Conservation (phyloP, 495 filamentous ascomycete species). For the Echria macrotheca region DNA sequence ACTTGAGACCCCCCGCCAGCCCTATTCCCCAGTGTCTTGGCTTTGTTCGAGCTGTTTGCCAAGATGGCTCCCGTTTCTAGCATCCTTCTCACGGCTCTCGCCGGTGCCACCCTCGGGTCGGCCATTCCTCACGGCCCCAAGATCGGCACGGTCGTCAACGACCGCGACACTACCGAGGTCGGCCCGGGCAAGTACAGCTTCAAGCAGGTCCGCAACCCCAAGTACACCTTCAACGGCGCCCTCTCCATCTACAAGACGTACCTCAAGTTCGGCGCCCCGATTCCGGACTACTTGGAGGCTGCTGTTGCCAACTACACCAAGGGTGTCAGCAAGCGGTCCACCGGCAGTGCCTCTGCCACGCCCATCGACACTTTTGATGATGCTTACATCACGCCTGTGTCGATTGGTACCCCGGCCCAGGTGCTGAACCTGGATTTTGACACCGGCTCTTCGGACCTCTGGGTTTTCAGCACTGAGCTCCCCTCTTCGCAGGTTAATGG, state of each 20-base stretch:
- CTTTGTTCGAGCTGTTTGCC: no score
- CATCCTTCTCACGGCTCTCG: no score
- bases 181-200: no score
- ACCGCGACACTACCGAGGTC: no score
- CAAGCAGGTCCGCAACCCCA: neutral
- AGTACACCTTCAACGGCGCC: neutral
- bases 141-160: no score
- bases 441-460: slow-evolving; percentile 74
- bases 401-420: slow-evolving; percentile 52
- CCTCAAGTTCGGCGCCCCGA: slow-evolving; percentile 2
- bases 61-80: no score
- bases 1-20: no score
- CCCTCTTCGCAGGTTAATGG: slow-evolving; percentile 27
- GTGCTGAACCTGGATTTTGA: slow-evolving; percentile 66
- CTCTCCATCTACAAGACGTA: neutral
- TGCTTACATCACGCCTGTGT: slow-evolving; percentile 64
- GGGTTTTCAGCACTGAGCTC: slow-evolving; percentile 36
- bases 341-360: slow-evolving; percentile 41
- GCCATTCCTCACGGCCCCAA: no score
- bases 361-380: slow-evolving; percentile 55
- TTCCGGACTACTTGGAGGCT: slow-evolving; percentile 21
- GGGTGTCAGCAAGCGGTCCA: no score
- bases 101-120: no score
- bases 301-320: neutral
- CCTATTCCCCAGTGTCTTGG: no score